Percentiles rank a stretch among this genome's conserved stretches.
These are phyloP conservation scores for Exophiala sp. DNA, from an alignment of 2,329 filamentous ascomycete species.

Conservation along the genomic window DNA sequence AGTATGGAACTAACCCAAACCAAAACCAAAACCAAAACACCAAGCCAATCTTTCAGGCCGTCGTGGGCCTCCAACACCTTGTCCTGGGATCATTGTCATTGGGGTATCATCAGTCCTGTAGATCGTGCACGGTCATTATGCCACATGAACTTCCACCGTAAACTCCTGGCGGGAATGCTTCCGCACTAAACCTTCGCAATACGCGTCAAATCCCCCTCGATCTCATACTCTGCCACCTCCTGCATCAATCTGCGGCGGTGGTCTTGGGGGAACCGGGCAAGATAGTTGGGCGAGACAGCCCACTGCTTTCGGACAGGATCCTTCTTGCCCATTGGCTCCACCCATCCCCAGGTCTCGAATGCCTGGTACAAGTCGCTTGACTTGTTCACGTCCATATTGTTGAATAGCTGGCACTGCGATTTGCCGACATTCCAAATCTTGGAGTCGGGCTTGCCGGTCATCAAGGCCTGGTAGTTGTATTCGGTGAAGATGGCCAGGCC, in stretches of 20 bases:
- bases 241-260: neutral
- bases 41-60: too few species aligned
- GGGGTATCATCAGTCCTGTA: too few species aligned
- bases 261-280: neutral
- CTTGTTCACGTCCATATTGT: conserved; percentile 19
- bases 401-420: conserved; percentile 11
- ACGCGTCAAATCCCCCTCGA: neutral
- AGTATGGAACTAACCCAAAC: too few species aligned
- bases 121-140: too few species aligned
- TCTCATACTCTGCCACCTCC: neutral
- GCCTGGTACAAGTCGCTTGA: conserved; percentile 5
- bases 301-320: neutral
- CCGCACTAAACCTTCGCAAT: neutral
- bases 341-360: conserved; percentile 13
- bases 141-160: too few species aligned
- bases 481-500: conserved; percentile 14
- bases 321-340: neutral
- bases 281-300: neutral
- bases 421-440: conserved; percentile 9
- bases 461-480: conserved; percentile 2
- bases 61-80: too few species aligned
- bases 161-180: too few species aligned
- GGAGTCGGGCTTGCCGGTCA: neutral
- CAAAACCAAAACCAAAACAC: too few species aligned
- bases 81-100: too few species aligned